Conservation (phyloP, 106 monocot species). For the Vanilla planifolia region DNA sequence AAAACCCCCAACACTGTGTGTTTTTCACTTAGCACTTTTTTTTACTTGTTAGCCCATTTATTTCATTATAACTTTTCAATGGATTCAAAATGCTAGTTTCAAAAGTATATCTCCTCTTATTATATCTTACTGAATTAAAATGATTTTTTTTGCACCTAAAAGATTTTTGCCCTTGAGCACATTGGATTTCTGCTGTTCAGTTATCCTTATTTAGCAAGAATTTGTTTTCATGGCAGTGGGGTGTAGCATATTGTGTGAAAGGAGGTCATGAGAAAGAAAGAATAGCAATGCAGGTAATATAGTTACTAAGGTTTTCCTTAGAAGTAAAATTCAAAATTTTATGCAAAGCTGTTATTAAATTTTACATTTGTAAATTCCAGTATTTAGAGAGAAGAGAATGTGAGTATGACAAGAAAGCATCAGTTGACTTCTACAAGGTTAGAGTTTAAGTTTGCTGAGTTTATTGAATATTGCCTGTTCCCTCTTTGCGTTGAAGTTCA, state of each 20-base stretch:
- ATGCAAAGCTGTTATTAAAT: background rate
- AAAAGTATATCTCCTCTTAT: too few relatives aligned
- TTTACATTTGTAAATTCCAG: constrained; percentile 26
- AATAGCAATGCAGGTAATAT: constrained; percentile 54
- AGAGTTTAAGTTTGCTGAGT: too few relatives aligned
- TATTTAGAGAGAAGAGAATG: constrained; percentile 88
- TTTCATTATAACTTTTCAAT: too few relatives aligned
- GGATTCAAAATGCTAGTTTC: too few relatives aligned
- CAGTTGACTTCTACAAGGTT: constrained; percentile 70
- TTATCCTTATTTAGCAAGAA: background rate
- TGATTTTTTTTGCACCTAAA: too few relatives aligned
- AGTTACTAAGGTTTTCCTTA: background rate
- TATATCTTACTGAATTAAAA: too few relatives aligned
- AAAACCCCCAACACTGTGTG: too few relatives aligned
- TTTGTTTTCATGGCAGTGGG: constrained; percentile 51
- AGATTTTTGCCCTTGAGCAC: too few relatives aligned
- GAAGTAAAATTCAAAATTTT: background rate
- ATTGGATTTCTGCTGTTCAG: too few relatives aligned
- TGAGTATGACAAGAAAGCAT: constrained; percentile 76
- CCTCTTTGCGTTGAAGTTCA: background rate
- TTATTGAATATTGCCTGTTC: background rate
- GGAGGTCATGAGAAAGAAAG: constrained; percentile 56
- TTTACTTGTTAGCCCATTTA: too few relatives aligned
- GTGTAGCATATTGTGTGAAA: constrained; percentile 64
- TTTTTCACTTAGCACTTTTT: too few relatives aligned